Percentiles rank a stretch among this genome's conserved stretches.
phyloP scores from a whole-genome alignment of 257 asterid species.

The Nicotiana attenuata region DNA sequence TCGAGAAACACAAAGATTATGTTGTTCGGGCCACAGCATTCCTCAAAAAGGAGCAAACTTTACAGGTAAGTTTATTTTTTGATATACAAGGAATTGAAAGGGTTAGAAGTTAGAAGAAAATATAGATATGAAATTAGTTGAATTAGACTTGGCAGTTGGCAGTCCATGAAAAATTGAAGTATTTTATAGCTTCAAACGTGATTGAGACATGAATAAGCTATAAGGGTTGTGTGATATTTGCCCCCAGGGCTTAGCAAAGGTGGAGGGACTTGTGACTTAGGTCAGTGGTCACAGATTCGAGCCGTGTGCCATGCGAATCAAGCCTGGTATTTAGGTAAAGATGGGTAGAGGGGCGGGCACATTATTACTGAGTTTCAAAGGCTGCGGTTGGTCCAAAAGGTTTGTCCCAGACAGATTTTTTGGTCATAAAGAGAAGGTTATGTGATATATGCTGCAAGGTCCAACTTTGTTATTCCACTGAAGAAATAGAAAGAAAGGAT shows the following conservation, averaged over 20 bases:
- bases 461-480: background rate
- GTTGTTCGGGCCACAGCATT: conserved; percentile 62
- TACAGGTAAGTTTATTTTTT: conserved; percentile 38
- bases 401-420: no score
- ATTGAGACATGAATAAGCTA: background rate
- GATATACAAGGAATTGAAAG: background rate
- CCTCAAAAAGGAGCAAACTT: conserved; percentile 62
- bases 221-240: background rate
- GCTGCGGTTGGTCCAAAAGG: no score
- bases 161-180: background rate
- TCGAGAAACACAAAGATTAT: conserved; percentile 91
- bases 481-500: background rate
- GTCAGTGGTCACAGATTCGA: no score
- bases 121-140: background rate
- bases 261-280: no score
- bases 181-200: background rate
- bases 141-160: background rate
- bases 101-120: background rate
- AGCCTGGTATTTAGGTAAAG: no score
- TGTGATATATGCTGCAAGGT: background rate
- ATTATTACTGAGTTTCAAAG: no score
- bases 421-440: no score
- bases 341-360: no score
- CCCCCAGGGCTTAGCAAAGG: background rate
- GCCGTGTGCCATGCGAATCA: no score